These are phyloP conservation scores for Letharia lupina DNA, from an alignment of 495 filamentous ascomycete species.

Conservation along the genomic window DNA sequence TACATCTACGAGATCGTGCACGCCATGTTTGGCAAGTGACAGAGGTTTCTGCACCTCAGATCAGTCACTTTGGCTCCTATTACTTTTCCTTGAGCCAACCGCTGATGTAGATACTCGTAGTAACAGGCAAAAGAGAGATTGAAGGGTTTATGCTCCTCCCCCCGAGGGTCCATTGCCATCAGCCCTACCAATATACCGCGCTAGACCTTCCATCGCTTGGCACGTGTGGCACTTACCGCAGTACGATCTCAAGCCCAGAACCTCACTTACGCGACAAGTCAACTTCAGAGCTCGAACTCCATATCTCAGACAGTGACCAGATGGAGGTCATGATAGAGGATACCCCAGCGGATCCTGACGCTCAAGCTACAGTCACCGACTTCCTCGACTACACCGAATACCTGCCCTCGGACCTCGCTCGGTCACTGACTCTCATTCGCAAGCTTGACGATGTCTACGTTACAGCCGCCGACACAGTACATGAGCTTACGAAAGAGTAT, in stretches of 20 bases:
- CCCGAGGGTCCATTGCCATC: not conserved
- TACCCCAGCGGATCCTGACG: conserved; percentile 63
- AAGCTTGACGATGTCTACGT: conserved; percentile 68
- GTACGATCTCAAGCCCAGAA: not conserved
- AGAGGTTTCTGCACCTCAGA: not conserved
- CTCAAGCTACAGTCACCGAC: conserved; percentile 88
- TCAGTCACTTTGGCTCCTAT: not conserved
- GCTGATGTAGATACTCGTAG: not conserved
- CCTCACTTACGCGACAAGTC: not conserved
- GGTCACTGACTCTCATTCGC: conserved; percentile 80
- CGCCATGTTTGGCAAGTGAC: not conserved
- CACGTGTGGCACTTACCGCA: not conserved
- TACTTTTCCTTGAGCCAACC: not conserved
- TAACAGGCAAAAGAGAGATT: not conserved
- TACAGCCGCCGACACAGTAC: conserved; percentile 54
- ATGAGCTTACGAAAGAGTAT: conserved; percentile 67
- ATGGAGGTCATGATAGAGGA: conserved; percentile 10
- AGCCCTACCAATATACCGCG: not conserved
- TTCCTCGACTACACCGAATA: conserved; percentile 97
- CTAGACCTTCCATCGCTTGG: not conserved
- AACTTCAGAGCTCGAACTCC: not conserved
- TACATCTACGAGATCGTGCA: not conserved
- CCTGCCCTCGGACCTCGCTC: conserved; percentile 83
- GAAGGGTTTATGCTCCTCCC: not conserved
- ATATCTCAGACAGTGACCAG: not conserved